Percentiles rank a stretch among this genome's conserved stretches.
Conservation (phyloP, 202 grass and related monocot species). For the Schoenoplectus triqueter region DNA sequence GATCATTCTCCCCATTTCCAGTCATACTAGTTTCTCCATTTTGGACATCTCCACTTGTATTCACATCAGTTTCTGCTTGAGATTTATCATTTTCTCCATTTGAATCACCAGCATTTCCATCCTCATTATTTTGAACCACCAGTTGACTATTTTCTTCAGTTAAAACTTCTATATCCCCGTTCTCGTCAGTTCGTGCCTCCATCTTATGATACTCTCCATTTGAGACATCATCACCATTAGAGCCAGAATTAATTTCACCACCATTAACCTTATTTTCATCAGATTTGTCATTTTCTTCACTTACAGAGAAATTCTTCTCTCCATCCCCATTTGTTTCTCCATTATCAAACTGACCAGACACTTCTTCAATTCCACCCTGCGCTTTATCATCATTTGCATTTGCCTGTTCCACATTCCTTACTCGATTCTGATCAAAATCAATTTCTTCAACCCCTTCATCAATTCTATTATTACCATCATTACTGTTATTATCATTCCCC, state of each 20-base stretch:
- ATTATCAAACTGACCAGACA: slow-evolving; percentile 10
- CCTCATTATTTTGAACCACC: slow-evolving; percentile 48
- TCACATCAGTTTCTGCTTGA: slow-evolving; percentile 43
- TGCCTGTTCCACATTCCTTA: slow-evolving; percentile 37
- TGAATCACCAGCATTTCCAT: slow-evolving; percentile 49
- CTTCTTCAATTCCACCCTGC: slow-evolving; percentile 26
- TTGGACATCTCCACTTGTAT: slow-evolving; percentile 49
- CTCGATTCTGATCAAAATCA: slow-evolving; percentile 28
- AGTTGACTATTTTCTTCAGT: slow-evolving; percentile 45
- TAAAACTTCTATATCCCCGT: slow-evolving; percentile 44
- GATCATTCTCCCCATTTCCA: slow-evolving; percentile 42
- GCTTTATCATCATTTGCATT: slow-evolving; percentile 24
- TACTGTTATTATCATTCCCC: slow-evolving; percentile 40
- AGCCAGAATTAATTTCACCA: slow-evolving; percentile 33
- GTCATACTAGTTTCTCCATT: slow-evolving; percentile 56
- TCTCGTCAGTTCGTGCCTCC: neutral
- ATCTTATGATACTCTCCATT: slow-evolving; percentile 44
- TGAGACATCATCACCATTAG: slow-evolving; percentile 44
- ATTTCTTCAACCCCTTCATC: slow-evolving; percentile 46
- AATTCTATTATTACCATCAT: slow-evolving; percentile 48
- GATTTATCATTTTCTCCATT: slow-evolving; percentile 56
- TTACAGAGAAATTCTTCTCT: slow-evolving; percentile 28
- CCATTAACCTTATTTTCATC: slow-evolving; percentile 26
- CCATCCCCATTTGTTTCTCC: slow-evolving; percentile 19
- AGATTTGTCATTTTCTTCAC: slow-evolving; percentile 50